phyloP scores from a whole-genome alignment of 371 early-diverging fungal species.

The Saksenaea vasiformis region DNA sequence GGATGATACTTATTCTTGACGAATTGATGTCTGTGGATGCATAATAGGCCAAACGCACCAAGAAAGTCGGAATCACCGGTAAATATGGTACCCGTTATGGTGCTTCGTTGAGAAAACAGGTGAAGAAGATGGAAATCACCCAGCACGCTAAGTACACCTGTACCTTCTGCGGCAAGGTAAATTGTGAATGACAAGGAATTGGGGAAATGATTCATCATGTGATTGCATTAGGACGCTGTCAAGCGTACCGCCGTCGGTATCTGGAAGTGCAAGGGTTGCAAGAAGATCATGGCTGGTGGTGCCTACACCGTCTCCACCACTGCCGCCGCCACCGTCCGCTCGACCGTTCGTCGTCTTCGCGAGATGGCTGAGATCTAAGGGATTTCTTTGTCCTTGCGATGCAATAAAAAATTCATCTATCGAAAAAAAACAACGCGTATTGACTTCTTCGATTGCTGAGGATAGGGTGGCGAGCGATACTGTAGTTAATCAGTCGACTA shows the following conservation, averaged over 20 bases:
- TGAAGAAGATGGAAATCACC: constrained; percentile 99
- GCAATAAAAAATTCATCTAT: neutral
- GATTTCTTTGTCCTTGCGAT: neutral
- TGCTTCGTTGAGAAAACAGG: constrained; percentile 99
- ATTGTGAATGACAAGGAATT: neutral
- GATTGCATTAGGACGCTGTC: constrained; percentile 78
- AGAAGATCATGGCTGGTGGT: constrained; percentile 98
- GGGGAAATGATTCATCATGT: neutral
- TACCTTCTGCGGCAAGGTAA: constrained; percentile 98
- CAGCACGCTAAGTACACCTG: constrained; percentile 99
- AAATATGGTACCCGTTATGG: constrained; percentile 99
- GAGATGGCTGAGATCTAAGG: constrained; percentile 92
- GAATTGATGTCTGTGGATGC: neutral
- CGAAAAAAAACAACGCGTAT: too few species aligned
- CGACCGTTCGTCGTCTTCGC: constrained; percentile 97
- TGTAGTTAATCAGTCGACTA: too few species aligned
- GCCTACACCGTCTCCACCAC: constrained; percentile 98
- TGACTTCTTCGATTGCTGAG: too few species aligned
- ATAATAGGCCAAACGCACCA: constrained; percentile 90
- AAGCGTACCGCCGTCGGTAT: constrained; percentile 98
- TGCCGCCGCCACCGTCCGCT: constrained; percentile 91
- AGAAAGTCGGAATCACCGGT: constrained; percentile 99
- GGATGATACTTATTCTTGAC: neutral
- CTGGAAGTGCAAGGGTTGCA: constrained; percentile 99
- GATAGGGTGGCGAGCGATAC: too few species aligned